Conservation (phyloP, 2,329 filamentous ascomycete species). For the Ophiosphaerella narmari region DNA sequence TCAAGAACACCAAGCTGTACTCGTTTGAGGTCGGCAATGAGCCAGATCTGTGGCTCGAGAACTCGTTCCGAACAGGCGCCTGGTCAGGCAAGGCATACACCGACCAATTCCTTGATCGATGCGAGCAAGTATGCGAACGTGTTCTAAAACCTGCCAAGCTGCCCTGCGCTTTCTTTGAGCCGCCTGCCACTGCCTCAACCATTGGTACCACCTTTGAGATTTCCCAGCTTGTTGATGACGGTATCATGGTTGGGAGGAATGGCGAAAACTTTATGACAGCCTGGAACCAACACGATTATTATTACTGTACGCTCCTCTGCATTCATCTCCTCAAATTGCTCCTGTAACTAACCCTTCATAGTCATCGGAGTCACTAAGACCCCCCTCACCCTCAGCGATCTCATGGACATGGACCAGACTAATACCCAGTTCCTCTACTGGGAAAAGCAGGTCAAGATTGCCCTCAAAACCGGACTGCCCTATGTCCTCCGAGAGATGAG, state of each 20-base stretch:
- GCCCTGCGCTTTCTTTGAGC: constrained; percentile 54
- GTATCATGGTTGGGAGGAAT: constrained; percentile 46
- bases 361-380: constrained; percentile 54
- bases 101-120: constrained; percentile 53
- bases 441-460: constrained; percentile 51
- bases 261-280: constrained; percentile 46
- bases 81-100: constrained; percentile 54
- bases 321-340: not conserved
- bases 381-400: constrained; percentile 50
- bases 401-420: constrained; percentile 54
- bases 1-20: constrained; percentile 47
- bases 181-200: constrained; percentile 55
- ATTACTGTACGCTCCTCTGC: constrained; percentile 47
- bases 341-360: constrained; percentile 20
- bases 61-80: constrained; percentile 50
- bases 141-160: constrained; percentile 51
- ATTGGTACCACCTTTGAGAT: constrained; percentile 58
- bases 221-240: constrained; percentile 46
- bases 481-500: constrained; percentile 60
- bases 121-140: constrained; percentile 50
- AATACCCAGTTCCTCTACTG: constrained; percentile 55
- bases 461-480: constrained; percentile 48
- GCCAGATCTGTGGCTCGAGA: constrained; percentile 50
- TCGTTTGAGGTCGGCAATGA: constrained; percentile 53
- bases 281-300: constrained; percentile 62